Conservation (phyloP, 139 green algal species). For the Chlamydomonas urium region DNA sequence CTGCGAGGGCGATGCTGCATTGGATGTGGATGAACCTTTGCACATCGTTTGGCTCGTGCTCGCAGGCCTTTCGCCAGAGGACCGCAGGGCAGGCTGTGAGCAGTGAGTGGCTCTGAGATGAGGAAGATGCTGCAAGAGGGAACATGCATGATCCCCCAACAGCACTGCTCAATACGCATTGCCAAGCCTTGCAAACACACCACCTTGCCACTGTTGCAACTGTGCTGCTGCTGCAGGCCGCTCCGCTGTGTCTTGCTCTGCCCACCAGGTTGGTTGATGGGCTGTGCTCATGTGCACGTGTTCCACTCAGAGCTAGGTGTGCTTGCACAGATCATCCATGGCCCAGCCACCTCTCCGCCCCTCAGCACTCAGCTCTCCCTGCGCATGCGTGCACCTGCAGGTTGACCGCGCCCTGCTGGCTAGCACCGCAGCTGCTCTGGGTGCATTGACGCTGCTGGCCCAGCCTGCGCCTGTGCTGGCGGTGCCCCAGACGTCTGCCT, state of each 20-base stretch:
- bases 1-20: too few relatives aligned
- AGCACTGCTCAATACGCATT: neutral
- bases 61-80: too few relatives aligned
- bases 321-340: neutral
- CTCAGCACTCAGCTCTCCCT: neutral
- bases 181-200: neutral
- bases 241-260: too few relatives aligned
- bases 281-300: too few relatives aligned
- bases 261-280: too few relatives aligned
- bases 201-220: neutral
- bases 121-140: neutral
- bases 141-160: neutral
- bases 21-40: too few relatives aligned
- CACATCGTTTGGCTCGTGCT: too few relatives aligned
- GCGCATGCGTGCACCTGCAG: neutral
- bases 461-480: constrained; percentile 6
- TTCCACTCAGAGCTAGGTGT: too few relatives aligned
- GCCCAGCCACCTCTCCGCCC: neutral
- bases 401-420: neutral
- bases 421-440: neutral
- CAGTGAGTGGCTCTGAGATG: neutral
- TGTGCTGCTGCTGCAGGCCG: neutral
- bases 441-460: neutral
- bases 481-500: constrained; percentile 38
- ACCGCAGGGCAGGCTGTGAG: neutral